These are phyloP conservation scores for Pistacia vera DNA, from an alignment of 345 rosid species.

Conservation along the genomic window DNA sequence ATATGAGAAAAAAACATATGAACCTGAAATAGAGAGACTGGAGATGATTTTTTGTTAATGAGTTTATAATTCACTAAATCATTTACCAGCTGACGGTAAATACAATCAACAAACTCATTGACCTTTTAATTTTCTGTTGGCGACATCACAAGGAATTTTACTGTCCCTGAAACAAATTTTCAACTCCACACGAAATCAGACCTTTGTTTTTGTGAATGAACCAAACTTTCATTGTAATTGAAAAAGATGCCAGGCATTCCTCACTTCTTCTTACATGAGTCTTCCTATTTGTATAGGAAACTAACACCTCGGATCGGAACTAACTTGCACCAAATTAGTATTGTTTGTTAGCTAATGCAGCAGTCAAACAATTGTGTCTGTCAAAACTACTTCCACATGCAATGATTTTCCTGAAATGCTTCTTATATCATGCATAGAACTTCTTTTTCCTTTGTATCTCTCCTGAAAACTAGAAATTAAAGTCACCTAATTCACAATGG, in stretches of 20 bases:
- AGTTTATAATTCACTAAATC: too few species aligned
- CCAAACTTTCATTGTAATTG: background rate
- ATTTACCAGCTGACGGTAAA: too few species aligned
- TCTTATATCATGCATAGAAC: background rate
- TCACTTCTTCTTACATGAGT: background rate
- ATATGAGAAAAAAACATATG: too few species aligned
- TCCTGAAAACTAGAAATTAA: too few species aligned
- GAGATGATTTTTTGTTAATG: too few species aligned
- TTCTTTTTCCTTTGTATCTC: background rate
- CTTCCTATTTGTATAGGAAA: background rate
- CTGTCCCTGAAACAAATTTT: background rate
- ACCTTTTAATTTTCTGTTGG: background rate
- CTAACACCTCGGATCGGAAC: background rate
- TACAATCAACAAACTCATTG: too few species aligned
- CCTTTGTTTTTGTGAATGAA: background rate
- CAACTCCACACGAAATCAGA: background rate
- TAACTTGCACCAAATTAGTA: background rate
- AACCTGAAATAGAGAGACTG: too few species aligned
- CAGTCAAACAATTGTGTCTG: background rate
- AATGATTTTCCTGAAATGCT: constrained; percentile 1
- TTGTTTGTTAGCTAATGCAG: background rate
- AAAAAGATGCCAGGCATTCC: background rate
- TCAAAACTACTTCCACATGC: background rate
- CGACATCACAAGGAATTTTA: background rate
- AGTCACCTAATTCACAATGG: background rate